These are phyloP conservation scores for Clonostachys chloroleuca DNA, from an alignment of 2,329 filamentous ascomycete species.

Conservation along the genomic window DNA sequence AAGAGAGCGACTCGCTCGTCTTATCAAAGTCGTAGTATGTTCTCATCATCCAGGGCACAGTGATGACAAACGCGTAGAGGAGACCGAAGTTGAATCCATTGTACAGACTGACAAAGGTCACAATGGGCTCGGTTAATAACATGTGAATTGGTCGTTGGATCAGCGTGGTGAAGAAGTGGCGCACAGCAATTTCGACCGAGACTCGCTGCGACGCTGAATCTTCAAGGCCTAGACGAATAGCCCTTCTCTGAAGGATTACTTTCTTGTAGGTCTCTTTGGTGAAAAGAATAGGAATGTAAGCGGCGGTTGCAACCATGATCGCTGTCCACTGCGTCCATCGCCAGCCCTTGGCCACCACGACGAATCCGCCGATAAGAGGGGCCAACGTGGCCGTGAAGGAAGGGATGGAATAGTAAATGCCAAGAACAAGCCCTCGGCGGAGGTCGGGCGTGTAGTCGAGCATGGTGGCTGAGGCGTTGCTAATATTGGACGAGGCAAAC, in stretches of 20 bases:
- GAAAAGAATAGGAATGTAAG: constrained; percentile 55
- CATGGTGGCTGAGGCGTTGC: constrained; percentile 58
- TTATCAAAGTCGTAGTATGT: constrained; percentile 51
- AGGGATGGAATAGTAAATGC: constrained; percentile 60
- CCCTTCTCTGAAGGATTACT: constrained; percentile 43
- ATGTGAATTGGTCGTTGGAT: constrained; percentile 64
- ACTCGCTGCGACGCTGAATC: constrained; percentile 16
- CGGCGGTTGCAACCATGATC: constrained; percentile 33
- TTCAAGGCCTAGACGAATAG: constrained; percentile 24
- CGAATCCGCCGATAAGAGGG: constrained; percentile 64
- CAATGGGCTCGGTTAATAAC: constrained; percentile 67
- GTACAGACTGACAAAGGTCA: constrained; percentile 60
- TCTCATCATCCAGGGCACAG: constrained; percentile 65
- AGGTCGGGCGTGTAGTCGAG: constrained; percentile 53
- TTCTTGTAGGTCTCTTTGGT: constrained; percentile 60
- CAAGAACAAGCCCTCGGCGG: constrained; percentile 53
- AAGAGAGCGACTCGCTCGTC: constrained; percentile 59
- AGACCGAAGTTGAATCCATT: constrained; percentile 58
- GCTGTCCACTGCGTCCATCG: constrained; percentile 43
- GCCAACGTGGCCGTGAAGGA: constrained; percentile 61
- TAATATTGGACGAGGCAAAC: constrained; percentile 58
- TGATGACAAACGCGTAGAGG: constrained; percentile 55
- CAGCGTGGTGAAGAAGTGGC: constrained; percentile 30
- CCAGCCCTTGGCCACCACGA: constrained; percentile 62
- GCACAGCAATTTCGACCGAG: constrained; percentile 13